Base-by-base conservation (phyloP, 148 eudicot genomes). In the Camellia granthamiana region DNA sequence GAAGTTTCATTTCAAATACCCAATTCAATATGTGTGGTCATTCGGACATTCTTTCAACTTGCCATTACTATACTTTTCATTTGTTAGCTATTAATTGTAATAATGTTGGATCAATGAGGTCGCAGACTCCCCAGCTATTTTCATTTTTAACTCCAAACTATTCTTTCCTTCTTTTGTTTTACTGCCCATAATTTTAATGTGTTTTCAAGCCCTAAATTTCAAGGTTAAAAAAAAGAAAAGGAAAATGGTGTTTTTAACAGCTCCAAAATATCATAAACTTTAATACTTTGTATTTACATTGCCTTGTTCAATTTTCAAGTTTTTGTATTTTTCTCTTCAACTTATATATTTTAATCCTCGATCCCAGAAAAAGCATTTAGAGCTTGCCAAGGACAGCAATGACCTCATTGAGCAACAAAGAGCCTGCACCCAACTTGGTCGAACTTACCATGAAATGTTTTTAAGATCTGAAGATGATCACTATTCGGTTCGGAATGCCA, bases 401-500 rank as follows among this genome's bases (percentile, higher is more conserved):
- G 97, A 94, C 81, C 85, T 90, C 38, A 84, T 87, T 82, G 99
- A 97, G 91, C 98, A 97, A 79, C 99, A 97, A 86, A 87, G 99
- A 90, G 99, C 99, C 42, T 84, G 83, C 85, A 97, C 99, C 62
- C 99, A 97, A 86, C 95, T 97, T 78, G 99, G 95, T 69, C 92
- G 99, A 82, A 92, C 98, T 51, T 97, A 97, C 87, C 91, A 97
- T 78, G 98, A 94, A 85, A 81, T 94, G 83, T 94, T 94, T 70
- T 44, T 87, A 65, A 90, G 84, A 70, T 83, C 90, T 14, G 91
- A 94, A 14, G 91, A 84, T 84, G 92, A 90, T 56, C 90, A 88
- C 74, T 82, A 79, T 61, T 86, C 95, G 9, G 83, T 97, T 69
- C 90, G 90, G 47, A 97, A 94, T 86, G 98, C 99, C 69, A 97